phyloP scores from a whole-genome alignment of 441 rosid genomes.

The Bruguiera hainesii region DNA sequence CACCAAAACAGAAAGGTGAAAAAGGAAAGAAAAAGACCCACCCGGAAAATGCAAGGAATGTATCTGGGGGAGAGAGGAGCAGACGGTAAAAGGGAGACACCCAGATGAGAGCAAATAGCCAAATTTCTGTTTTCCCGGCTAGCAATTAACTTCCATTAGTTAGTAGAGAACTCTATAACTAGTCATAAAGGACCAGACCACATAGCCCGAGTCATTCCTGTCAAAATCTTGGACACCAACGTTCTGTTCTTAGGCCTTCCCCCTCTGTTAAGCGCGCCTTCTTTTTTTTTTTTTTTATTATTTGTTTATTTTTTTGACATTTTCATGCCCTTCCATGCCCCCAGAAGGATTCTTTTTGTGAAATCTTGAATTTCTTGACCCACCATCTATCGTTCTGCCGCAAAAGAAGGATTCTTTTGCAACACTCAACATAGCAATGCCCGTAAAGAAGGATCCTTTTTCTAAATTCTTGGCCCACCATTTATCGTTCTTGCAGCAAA shows the following conservation, averaged over 20 bases:
- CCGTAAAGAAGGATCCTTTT: neutral
- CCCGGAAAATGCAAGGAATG: constrained; percentile 20
- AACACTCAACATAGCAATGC: neutral
- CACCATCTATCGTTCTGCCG: no score
- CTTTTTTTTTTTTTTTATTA: neutral
- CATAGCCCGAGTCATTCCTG: constrained; percentile 28
- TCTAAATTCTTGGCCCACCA: constrained; percentile 4
- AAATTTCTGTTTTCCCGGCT: neutral
- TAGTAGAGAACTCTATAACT: constrained; percentile 36
- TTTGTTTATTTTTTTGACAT: constrained; percentile 1
- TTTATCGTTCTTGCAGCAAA: neutral
- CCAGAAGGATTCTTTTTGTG: neutral
- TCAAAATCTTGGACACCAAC: constrained; percentile 25
- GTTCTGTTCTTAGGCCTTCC: constrained; percentile 26
- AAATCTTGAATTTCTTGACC: neutral
- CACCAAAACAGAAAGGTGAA: constrained; percentile 3
- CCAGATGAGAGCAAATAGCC: neutral
- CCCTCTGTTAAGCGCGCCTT: neutral
- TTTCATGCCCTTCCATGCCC: constrained; percentile 10
- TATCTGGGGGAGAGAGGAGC: neutral
- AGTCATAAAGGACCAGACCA: constrained; percentile 33
- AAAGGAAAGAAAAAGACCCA: constrained; percentile 1
- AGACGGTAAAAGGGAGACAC: constrained; percentile 1
- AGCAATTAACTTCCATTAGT: constrained; percentile 26
- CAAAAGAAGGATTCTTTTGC: neutral